Percentiles rank a stretch among this genome's conserved stretches.
Conservation (phyloP, 208 protist species). For the Crithidia fasciculata region DNA sequence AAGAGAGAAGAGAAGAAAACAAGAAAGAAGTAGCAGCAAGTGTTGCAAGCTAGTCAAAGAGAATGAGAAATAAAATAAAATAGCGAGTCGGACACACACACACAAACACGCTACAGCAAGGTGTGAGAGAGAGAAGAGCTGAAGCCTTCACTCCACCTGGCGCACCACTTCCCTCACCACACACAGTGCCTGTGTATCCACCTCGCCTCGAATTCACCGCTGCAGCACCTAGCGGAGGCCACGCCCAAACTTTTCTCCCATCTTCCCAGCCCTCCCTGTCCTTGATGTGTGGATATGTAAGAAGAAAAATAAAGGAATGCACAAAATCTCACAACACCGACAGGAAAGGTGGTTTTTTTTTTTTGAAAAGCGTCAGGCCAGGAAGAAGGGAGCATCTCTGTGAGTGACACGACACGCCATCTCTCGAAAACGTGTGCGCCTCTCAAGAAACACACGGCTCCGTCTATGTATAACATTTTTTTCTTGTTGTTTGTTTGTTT, state of each 20-base stretch:
- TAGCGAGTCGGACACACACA: neutral
- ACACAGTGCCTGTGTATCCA: no score
- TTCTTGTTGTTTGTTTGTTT: no score
- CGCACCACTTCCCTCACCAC: no score
- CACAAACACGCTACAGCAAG: no score
- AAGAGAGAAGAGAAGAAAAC: neutral
- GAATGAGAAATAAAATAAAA: neutral
- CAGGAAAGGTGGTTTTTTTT: no score
- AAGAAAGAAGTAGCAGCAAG: neutral
- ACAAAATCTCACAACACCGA: no score
- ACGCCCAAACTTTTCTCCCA: neutral
- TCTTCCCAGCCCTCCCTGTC: neutral
- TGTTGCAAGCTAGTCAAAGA: neutral
- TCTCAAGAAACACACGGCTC: no score
- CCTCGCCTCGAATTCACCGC: neutral
- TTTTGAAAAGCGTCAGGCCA: neutral
- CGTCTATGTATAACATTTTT: no score
- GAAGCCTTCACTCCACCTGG: no score
- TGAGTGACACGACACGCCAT: neutral
- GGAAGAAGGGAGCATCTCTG: neutral
- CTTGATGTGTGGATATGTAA: no score
- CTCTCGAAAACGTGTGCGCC: neutral
- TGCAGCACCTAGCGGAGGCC: conserved; percentile 5
- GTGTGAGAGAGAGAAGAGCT: no score
- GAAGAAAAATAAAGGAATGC: no score